Percentiles rank a stretch among this genome's conserved stretches.
phyloP scores from a whole-genome alignment of 768 basidiomycete species.

The Dictyophora rubrovolvata region DNA sequence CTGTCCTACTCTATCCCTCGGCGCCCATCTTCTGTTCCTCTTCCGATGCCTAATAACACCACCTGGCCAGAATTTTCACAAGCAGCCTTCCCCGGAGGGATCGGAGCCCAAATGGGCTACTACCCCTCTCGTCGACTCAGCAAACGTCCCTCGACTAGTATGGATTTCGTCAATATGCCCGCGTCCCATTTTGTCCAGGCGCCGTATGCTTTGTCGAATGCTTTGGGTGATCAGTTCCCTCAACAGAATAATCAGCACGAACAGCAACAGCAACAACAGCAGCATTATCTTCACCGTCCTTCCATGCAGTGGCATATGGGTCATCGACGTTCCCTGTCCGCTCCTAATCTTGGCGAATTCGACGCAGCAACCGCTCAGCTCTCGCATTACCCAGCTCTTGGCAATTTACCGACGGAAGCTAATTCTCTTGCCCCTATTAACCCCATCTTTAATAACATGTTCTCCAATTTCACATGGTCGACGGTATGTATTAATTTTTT shows the following conservation, averaged over 20 bases:
- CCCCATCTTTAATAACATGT: constrained; percentile 2
- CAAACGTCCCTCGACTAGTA: constrained; percentile 7
- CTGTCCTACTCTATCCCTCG: background rate
- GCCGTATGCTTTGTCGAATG: background rate
- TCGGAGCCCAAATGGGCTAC: background rate
- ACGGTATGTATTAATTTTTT: background rate
- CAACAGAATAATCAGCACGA: background rate
- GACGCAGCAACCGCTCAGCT: background rate
- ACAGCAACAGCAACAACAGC: background rate
- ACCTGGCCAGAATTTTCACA: background rate
- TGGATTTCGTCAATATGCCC: constrained; percentile 1
- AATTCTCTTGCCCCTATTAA: constrained; percentile 3
- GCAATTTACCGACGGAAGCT: background rate
- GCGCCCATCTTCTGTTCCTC: constrained; percentile 7
- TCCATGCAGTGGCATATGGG: background rate
- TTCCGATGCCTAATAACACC: background rate
- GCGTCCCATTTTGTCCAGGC: background rate
- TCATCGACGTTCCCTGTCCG: constrained; percentile 7
- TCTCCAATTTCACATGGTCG: constrained; percentile 3
- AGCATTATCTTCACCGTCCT: too few relatives aligned
- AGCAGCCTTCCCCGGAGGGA: background rate
- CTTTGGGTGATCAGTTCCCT: background rate
- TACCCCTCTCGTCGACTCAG: background rate
- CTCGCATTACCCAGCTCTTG: background rate
- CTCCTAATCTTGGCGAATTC: background rate